Evolutionary conservation across 1,139 yeast genomes (phyloP).

Genomic region (Taiozyma sp.): DNA sequence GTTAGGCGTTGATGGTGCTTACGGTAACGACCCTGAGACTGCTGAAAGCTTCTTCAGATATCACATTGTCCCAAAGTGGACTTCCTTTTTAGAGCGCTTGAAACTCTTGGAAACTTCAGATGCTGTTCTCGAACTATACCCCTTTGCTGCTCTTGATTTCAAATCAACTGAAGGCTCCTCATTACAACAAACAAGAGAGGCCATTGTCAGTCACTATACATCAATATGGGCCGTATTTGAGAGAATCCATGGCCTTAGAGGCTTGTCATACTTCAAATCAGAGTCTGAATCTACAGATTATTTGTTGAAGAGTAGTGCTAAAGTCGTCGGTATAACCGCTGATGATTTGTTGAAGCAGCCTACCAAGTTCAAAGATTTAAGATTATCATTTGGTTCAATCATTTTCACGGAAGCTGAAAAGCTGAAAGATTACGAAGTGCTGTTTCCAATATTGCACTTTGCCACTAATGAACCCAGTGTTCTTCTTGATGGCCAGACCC

Average conservation of each 20-base stretch:
- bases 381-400: neutral
- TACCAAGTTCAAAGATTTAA: neutral
- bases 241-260: neutral
- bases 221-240: neutral
- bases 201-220: neutral
- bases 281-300: neutral
- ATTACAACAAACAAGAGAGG: neutral
- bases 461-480: neutral
- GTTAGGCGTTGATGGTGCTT: slow-evolving; percentile 35
- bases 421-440: neutral
- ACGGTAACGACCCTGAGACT: slow-evolving; percentile 38
- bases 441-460: neutral
- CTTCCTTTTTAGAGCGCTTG: slow-evolving; percentile 18
- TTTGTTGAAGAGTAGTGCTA: neutral
- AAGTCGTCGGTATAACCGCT: neutral
- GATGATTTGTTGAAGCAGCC: neutral
- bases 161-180: neutral
- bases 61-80: slow-evolving; percentile 32
- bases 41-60: slow-evolving; percentile 33
- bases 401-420: neutral
- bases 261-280: neutral
- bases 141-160: neutral
- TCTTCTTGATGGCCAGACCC: neutral
- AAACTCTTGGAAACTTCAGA: neutral
- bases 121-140: neutral